These are phyloP conservation scores for Trypanosoma scelopori DNA, from an alignment of 208 protist species.

Conservation along the genomic window DNA sequence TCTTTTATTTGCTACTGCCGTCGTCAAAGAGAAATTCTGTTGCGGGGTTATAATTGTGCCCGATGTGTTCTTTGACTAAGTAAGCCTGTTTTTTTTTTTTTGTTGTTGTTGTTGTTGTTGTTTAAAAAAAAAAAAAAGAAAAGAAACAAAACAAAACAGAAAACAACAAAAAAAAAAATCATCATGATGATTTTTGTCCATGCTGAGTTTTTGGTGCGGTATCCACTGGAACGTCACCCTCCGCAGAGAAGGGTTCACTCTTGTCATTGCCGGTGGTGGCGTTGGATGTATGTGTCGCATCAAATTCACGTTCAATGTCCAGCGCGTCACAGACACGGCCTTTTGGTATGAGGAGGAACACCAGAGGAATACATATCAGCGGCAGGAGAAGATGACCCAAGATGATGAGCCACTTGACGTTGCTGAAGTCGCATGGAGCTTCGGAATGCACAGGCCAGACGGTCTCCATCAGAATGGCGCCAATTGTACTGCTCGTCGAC, in stretches of 20 bases:
- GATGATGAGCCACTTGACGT: constrained; percentile 36
- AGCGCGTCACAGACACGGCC: constrained; percentile 16
- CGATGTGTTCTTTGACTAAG: too few species aligned
- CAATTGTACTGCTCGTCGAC: constrained; percentile 20
- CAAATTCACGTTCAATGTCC: background rate
- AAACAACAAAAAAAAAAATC: too few species aligned
- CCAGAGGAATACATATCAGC: constrained; percentile 36
- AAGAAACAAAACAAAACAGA: too few species aligned
- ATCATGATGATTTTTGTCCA: too few species aligned
- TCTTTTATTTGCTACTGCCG: too few species aligned
- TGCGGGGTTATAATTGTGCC: too few species aligned
- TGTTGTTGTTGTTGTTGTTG: too few species aligned
- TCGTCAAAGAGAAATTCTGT: too few species aligned
- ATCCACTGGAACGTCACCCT: too few species aligned
- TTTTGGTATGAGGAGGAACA: constrained; percentile 31
- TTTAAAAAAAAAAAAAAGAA: too few species aligned
- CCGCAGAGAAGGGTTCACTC: background rate
- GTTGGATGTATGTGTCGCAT: background rate
- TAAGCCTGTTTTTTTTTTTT: too few species aligned
- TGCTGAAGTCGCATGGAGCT: constrained; percentile 40
- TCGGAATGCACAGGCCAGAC: constrained; percentile 27
- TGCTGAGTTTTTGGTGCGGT: too few species aligned
- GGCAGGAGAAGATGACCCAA: constrained; percentile 33
- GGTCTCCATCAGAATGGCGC: constrained; percentile 26
- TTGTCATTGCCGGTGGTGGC: background rate